Base-by-base conservation (phyloP, 345 rosid species). In the Camelina sativa region DNA sequence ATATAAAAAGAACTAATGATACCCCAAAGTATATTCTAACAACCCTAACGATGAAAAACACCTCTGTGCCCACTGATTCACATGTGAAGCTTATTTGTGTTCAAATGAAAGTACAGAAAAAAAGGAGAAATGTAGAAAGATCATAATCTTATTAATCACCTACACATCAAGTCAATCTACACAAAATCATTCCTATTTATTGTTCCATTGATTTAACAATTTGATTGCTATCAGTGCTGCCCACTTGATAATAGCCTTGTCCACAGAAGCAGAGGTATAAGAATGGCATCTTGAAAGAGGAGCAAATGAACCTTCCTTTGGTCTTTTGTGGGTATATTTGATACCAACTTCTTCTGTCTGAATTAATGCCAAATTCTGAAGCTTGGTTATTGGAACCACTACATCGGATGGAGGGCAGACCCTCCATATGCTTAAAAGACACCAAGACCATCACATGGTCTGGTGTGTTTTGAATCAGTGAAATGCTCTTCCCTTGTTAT, bases 91-190 rank as follows among this genome's bases (percentile, higher is more conserved):
- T 61, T 40, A 11, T 38, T 17, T 38, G 40, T 3, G 1, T 61
- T 61, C 65, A 61, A 61, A 61, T 19, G 32, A 19, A 38, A 11
- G 17, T 38, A 41, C 52, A 41, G 22, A 43, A 23, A 62, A 62
- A 62, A 43, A 15, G 4, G 28, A 43, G 4, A 2, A 20, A 62
- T 17, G 2, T 17, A 62, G 41, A 20, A 41, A 41, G 0, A 41
- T 41, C 35, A 13, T 23, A 22, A 60, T 28, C 30, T 28, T 28
- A 28, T 28, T 28, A 28, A 28, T 19, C 48, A 61, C 30, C 48
- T 41, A 23, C 67, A 7, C 8, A 23, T 62, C 20, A 61, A 61
- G 22, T 61, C 25, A 62, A 62, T 17, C 50, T 22, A 61, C 13
- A 5, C 9, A 8, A 40, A 40, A 40, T 4, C 44, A 40, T 43